A percentile compares a stretch with the other conserved stretches of the same genome.
Evolutionary conservation across 75 land plant genomes (phyloP).

Genomic region (Sequoiadendron giganteum): DNA sequence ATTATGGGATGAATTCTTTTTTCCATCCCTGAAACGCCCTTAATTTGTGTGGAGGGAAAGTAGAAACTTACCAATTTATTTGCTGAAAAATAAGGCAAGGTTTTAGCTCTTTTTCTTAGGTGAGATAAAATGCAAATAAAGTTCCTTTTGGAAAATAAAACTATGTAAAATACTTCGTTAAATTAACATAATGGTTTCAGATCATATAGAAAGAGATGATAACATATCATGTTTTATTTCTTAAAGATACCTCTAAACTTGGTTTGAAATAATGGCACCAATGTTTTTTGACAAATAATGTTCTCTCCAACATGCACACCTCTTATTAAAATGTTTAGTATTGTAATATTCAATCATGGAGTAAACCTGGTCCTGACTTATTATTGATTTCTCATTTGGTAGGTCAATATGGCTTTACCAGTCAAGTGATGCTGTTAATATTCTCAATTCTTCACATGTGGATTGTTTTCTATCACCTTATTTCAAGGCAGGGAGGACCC

Average conservation of each 20-base stretch:
- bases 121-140: neutral
- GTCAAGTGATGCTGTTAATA: neutral
- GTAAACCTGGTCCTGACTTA: neutral
- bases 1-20: neutral
- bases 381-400: neutral
- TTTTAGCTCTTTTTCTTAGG: neutral
- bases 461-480: neutral
- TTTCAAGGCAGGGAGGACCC: neutral
- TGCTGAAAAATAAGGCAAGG: neutral
- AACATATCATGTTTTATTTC: neutral
- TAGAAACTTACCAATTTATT: neutral
- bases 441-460: slow-evolving; percentile 1
- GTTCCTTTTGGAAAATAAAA: neutral
- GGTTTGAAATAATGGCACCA: neutral
- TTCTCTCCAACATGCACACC: neutral
- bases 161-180: neutral
- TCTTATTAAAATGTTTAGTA: neutral
- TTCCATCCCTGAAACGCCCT: neutral
- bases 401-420: slow-evolving; percentile 7
- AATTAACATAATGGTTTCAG: neutral
- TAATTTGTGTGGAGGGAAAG: neutral
- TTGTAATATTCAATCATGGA: neutral
- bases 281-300: neutral
- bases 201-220: neutral
- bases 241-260: neutral